Conservation (phyloP, 2,329 filamentous ascomycete species). For the Aspergillus fumigatus region DNA sequence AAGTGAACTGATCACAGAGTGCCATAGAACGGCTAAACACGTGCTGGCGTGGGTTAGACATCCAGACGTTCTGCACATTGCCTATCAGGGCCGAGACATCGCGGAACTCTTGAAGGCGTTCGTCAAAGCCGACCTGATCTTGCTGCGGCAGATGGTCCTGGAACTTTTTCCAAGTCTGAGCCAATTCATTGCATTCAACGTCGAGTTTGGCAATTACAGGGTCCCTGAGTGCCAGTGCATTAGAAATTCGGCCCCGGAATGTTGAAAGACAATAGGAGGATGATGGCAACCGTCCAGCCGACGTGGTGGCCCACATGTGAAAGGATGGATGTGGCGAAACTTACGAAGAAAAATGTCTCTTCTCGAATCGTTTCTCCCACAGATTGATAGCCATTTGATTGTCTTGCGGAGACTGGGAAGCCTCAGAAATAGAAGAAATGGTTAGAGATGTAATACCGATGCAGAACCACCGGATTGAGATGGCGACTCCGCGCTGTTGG, state of each 20-base stretch:
- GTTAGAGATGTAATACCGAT: constrained; percentile 4
- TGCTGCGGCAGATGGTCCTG: constrained; percentile 24
- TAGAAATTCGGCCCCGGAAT: background rate
- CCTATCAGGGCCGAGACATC: constrained; percentile 27
- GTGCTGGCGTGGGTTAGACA: constrained; percentile 21
- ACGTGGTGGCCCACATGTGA: background rate
- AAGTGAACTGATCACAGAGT: constrained; percentile 25
- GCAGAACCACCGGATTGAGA: constrained; percentile 2
- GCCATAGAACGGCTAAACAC: constrained; percentile 22
- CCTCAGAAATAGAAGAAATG: constrained; percentile 4
- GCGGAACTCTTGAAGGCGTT: constrained; percentile 24
- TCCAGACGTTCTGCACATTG: constrained; percentile 26
- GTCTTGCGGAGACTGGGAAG: constrained; percentile 8
- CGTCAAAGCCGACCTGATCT: constrained; percentile 25
- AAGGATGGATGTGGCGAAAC: constrained; percentile 5
- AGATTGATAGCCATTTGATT: constrained; percentile 10
- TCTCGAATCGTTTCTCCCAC: constrained; percentile 28
- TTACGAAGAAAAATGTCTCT: constrained; percentile 26
- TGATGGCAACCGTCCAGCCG: background rate
- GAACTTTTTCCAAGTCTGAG: constrained; percentile 33
- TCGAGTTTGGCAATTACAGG: constrained; percentile 32
- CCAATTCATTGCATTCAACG: constrained; percentile 36
- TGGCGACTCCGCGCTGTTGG: constrained; percentile 9
- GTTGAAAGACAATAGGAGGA: background rate
- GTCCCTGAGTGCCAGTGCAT: constrained; percentile 15